phyloP scores from a whole-genome alignment of 306 rosid species.

The Rosa multiflora region DNA sequence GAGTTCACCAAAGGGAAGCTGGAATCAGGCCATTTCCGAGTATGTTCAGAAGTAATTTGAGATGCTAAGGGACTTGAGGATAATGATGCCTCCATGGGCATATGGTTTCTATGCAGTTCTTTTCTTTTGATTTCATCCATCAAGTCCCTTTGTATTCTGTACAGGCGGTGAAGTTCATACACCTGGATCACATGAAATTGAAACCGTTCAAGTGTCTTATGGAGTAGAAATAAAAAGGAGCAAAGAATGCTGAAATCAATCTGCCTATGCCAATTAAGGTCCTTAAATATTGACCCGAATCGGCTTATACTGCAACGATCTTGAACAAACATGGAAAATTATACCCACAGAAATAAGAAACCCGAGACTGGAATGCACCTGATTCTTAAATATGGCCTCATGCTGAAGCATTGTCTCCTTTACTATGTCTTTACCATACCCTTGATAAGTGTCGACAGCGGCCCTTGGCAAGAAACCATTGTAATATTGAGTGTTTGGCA shows the following conservation, averaged over 20 bases:
- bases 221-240: not conserved
- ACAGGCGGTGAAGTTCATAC: constrained; percentile 79
- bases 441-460: constrained; percentile 47
- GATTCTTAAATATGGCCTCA: constrained; percentile 75
- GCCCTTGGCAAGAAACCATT: constrained; percentile 54
- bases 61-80: constrained; percentile 62
- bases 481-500: constrained; percentile 58
- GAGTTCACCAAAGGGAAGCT: constrained; percentile 52
- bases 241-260: constrained; percentile 20
- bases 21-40: constrained; percentile 57
- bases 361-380: constrained; percentile 45
- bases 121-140: constrained; percentile 73
- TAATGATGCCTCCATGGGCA: constrained; percentile 58
- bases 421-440: constrained; percentile 65
- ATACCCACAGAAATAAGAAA: constrained; percentile 6
- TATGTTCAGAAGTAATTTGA: constrained; percentile 57
- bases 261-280: not conserved
- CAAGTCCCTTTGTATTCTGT: constrained; percentile 83
- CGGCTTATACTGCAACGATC: constrained; percentile 19
- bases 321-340: constrained; percentile 13
- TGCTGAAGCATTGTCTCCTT: constrained; percentile 90
- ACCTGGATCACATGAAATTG: constrained; percentile 55
- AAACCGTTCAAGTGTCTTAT: constrained; percentile 16
- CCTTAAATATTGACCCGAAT: constrained; percentile 16
- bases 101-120: constrained; percentile 51